Evolutionary conservation across 192 early-diverging fungal genomes (phyloP), one percentile per base, ranked within the genome.

Genomic region (Backusella macrospora): DNA sequence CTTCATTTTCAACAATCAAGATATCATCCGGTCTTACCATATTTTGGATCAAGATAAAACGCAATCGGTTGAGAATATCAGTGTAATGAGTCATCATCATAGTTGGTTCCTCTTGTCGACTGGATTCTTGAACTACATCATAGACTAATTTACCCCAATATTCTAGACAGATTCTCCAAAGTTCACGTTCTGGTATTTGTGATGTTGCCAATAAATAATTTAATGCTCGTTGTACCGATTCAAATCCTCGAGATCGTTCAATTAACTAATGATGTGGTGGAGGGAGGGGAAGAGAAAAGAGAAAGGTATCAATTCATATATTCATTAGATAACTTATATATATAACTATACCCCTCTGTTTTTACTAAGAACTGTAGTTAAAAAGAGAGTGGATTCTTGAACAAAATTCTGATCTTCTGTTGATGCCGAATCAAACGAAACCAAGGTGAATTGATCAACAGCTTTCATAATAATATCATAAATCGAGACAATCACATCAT

Each of bases 91-190:
- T 65, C 34, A 48, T 29, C 9, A 39, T 14, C 0, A 13, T 6
- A 6, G 18, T 13, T n/a, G 42, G 37, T 45, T 44, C 29, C 29
- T 34, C 26, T 21, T 48, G 37, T 0, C 21, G 38, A 7, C 18
- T 72, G 18, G 40, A 45, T 12, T 43, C 67, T 44, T 68, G 67
- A 1, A 68, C 44, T 0, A 72, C 45, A 38, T 55, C 55, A 5
- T 44, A 72, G 1, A 55, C 23, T 37, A 68, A 16, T 67, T 76
- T 76, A 10, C 62, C 75, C 75, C 75, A 76, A 39, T 71, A 76
- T 47, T 76, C 75, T 26, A 76, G 29, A 42, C 75, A 76, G 1
- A 76, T 71, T 13, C 48, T 65, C 69, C 68, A 71, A 12, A 76
- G 21, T 23, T 74, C 73, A n/a, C 64, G 26, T 18, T 74, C 73